These are phyloP conservation scores for Heimioporus retisporus DNA, from an alignment of 1,284 basidiomycete genomes.

Conservation along the genomic window DNA sequence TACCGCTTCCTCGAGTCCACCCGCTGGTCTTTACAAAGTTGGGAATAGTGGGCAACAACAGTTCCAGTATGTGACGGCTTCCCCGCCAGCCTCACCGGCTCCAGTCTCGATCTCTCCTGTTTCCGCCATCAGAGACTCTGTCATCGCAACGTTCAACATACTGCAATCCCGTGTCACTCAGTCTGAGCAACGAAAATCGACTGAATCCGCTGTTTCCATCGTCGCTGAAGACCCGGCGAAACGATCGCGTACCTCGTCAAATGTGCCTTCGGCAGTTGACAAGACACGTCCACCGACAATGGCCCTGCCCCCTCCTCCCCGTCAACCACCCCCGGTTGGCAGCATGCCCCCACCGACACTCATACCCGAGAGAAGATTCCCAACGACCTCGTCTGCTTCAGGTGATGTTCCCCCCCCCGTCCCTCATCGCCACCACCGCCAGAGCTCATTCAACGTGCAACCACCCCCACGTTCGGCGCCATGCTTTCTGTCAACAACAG, in stretches of 20 bases:
- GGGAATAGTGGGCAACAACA: slow-evolving; percentile 66
- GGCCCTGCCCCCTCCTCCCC: slow-evolving; percentile 87
- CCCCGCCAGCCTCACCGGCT: slow-evolving; percentile 40
- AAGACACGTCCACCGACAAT: slow-evolving; percentile 88
- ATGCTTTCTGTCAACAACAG: slow-evolving; percentile 68
- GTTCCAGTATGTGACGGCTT: slow-evolving; percentile 76
- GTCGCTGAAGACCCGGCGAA: slow-evolving; percentile 52
- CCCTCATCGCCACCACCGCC: slow-evolving; percentile 92
- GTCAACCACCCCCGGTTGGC: slow-evolving; percentile 78
- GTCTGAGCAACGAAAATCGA: slow-evolving; percentile 58
- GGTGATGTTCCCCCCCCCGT: slow-evolving; percentile 78
- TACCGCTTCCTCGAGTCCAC: slow-evolving; percentile 34
- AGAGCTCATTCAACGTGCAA: slow-evolving; percentile 89
- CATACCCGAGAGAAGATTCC: slow-evolving; percentile 74
- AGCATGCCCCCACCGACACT: slow-evolving; percentile 82
- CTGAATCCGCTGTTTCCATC: slow-evolving; percentile 71
- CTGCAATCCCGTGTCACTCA: slow-evolving; percentile 52
- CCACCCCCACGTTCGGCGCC: slow-evolving; percentile 81
- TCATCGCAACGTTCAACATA: slow-evolving; percentile 42
- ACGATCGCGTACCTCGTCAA: slow-evolving; percentile 69
- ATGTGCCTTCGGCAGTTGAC: slow-evolving; percentile 65
- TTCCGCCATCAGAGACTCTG: slow-evolving; percentile 55
- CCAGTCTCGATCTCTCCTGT: slow-evolving; percentile 50
- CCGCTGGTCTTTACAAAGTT: slow-evolving; percentile 61
- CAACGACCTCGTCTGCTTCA: slow-evolving; percentile 60